Evolutionary conservation across 225 moss, liverwort and hornwort genomes (phyloP).

Genomic region (Takakia lepidozioides): DNA sequence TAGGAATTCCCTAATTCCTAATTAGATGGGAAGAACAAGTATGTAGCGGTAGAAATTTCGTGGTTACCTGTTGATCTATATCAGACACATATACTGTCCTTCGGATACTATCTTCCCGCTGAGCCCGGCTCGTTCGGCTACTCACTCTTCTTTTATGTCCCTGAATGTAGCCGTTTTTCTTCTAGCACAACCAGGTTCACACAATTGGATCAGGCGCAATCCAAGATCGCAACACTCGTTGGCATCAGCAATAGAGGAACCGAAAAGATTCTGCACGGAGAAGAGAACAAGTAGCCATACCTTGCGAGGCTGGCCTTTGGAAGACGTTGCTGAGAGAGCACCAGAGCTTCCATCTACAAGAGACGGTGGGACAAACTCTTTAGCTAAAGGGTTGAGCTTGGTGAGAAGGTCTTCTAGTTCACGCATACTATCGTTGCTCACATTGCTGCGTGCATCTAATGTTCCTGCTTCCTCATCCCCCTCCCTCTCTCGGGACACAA

Average conservation of each 20-base stretch:
- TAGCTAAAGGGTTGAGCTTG: slow-evolving; percentile 86
- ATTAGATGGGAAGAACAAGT: too few species aligned
- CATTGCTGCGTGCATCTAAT: slow-evolving; percentile 62
- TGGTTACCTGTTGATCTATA: slow-evolving; percentile 96
- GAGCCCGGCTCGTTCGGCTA: slow-evolving; percentile 86
- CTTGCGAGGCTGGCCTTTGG: slow-evolving; percentile 70
- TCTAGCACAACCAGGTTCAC: too few species aligned
- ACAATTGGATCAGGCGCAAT: too few species aligned
- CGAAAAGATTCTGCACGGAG: too few species aligned
- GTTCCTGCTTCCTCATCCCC: slow-evolving; percentile 32
- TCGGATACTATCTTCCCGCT: slow-evolving; percentile 93
- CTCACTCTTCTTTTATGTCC: slow-evolving; percentile 69
- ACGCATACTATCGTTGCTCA: slow-evolving; percentile 72
- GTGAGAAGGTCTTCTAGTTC: slow-evolving; percentile 86
- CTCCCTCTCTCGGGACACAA: slow-evolving; percentile 25
- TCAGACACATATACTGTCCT: slow-evolving; percentile 93
- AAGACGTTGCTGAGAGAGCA: slow-evolving; percentile 33
- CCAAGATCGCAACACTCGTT: too few species aligned
- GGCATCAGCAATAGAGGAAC: too few species aligned
- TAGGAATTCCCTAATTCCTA: too few species aligned
- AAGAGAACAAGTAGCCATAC: slow-evolving; percentile 36
- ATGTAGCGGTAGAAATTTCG: too few species aligned
- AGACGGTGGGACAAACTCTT: slow-evolving; percentile 88
- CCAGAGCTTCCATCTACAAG: slow-evolving; percentile 43
- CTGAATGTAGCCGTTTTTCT: slow-evolving; percentile 85